These are phyloP conservation scores for Ormosia semicastrata DNA, from an alignment of 306 rosid genomes.

Conservation along the genomic window DNA sequence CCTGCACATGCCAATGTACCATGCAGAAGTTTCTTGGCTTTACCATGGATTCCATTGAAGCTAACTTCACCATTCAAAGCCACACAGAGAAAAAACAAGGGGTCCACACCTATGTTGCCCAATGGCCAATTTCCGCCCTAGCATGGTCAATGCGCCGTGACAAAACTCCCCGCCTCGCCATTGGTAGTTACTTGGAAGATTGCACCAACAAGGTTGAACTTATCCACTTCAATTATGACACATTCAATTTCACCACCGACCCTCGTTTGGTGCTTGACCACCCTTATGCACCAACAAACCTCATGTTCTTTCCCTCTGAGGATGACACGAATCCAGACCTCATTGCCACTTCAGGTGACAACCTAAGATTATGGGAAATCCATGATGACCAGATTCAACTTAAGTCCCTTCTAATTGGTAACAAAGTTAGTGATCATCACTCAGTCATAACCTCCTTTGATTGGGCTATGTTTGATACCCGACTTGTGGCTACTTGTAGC, in stretches of 20 bases:
- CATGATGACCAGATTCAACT: slow-evolving; percentile 55
- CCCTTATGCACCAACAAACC: slow-evolving; percentile 67
- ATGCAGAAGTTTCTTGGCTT: not conserved
- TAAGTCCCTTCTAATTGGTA: slow-evolving; percentile 48
- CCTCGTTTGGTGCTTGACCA: slow-evolving; percentile 53
- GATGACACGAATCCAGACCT: slow-evolving; percentile 50
- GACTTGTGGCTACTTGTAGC: slow-evolving; percentile 46
- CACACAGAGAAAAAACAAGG: slow-evolving; percentile 36
- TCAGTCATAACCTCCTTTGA: slow-evolving; percentile 63
- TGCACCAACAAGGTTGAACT: slow-evolving; percentile 66
- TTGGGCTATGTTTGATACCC: slow-evolving; percentile 47
- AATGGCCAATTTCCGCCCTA: slow-evolving; percentile 56
- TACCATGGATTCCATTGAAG: slow-evolving; percentile 3
- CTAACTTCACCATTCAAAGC: slow-evolving; percentile 39
- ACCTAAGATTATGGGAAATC: slow-evolving; percentile 64
- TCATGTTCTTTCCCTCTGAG: slow-evolving; percentile 71
- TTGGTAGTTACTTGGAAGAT: slow-evolving; percentile 62
- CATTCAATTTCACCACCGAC: slow-evolving; percentile 46
- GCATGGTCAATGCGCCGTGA: slow-evolving; percentile 63
- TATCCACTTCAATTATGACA: slow-evolving; percentile 46
- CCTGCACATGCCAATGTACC: not conserved
- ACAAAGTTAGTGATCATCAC: slow-evolving; percentile 42
- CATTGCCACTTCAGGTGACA: slow-evolving; percentile 66
- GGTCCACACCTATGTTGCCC: slow-evolving; percentile 47
- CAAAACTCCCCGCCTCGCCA: slow-evolving; percentile 53